Evolutionary conservation across 352 stramenopile genomes (phyloP).

Genomic region (Pythium angustatum): DNA sequence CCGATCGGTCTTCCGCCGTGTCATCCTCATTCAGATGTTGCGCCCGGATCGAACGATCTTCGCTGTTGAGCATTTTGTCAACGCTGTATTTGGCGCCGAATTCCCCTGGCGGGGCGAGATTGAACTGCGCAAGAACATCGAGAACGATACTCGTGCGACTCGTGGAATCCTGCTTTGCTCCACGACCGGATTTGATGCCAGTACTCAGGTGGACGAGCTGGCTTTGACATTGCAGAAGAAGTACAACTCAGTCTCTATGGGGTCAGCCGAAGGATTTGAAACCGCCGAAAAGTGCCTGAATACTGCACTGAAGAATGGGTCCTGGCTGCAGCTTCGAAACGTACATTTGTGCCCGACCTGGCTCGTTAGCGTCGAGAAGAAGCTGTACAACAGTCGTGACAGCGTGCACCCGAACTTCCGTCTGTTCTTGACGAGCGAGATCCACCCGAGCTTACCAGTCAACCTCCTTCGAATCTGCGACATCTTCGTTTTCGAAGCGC

Average conservation of each 20-base stretch:
- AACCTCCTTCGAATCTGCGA: slow-evolving; percentile 96
- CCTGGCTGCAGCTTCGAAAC: slow-evolving; percentile 99
- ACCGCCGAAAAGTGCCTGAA: slow-evolving; percentile 94
- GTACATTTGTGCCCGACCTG: slow-evolving; percentile 98
- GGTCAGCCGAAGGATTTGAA: slow-evolving; percentile 95
- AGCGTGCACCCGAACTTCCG: slow-evolving; percentile 76
- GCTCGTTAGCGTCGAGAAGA: slow-evolving; percentile 97
- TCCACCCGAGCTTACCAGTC: slow-evolving; percentile 95
- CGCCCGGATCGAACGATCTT: slow-evolving; percentile 89
- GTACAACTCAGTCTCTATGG: slow-evolving; percentile 98
- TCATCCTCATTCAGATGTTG: slow-evolving; percentile 86
- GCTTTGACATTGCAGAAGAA: slow-evolving; percentile 90
- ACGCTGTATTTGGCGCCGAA: slow-evolving; percentile 83
- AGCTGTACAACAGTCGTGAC: slow-evolving; percentile 88
- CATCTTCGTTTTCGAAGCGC: slow-evolving; percentile 98
- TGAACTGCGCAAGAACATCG: slow-evolving; percentile 92
- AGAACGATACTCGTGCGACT: slow-evolving; percentile 89
- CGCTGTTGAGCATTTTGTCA: slow-evolving; percentile 74
- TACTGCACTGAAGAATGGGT: slow-evolving; percentile 94
- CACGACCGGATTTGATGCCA: slow-evolving; percentile 98
- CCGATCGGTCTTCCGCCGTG: slow-evolving; percentile 72
- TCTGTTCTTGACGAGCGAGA: slow-evolving; percentile 98
- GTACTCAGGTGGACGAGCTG: slow-evolving; percentile 95
- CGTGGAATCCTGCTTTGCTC: slow-evolving; percentile 97
- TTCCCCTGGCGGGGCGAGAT: slow-evolving; percentile 96